A percentile compares a stretch with the other conserved stretches of the same genome.
Conservation (phyloP, 345 rosid species). For the Eutrema japonicum region DNA sequence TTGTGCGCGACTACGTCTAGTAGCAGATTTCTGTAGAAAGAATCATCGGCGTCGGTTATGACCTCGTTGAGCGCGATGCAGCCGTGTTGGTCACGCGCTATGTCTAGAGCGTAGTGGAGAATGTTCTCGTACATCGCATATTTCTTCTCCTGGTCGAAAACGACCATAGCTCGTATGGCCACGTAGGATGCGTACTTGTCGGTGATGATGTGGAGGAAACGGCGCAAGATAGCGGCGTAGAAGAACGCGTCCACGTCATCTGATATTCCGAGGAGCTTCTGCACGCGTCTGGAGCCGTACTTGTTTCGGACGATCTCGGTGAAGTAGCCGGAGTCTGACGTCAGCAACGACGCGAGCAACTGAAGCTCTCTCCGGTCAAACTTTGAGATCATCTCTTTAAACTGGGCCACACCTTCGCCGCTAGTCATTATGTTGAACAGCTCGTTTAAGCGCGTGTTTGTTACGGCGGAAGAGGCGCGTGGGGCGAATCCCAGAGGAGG, state of each 20-base stretch:
- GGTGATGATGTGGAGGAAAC: constrained; percentile 22
- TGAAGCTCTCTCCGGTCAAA: not conserved
- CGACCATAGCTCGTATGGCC: constrained; percentile 29
- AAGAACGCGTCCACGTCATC: constrained; percentile 15
- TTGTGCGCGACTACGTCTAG: constrained; percentile 5
- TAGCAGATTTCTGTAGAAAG: not conserved
- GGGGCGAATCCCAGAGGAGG: constrained; percentile 26
- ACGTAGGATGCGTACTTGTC: constrained; percentile 28
- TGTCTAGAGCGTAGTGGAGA: constrained; percentile 9
- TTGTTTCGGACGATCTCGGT: not conserved
- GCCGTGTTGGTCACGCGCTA: constrained; percentile 18
- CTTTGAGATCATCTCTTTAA: not conserved
- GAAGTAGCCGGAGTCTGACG: constrained; percentile 29
- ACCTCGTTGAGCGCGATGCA: constrained; percentile 20
- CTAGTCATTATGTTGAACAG: constrained; percentile 26
- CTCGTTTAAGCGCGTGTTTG: not conserved
- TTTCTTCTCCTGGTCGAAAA: constrained; percentile 10
- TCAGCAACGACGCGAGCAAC: not conserved
- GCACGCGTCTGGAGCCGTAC: constrained; percentile 23
- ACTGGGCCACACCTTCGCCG: not conserved
- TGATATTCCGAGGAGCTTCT: constrained; percentile 28
- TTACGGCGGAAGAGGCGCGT: constrained; percentile 4
- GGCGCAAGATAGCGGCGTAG: constrained; percentile 21
- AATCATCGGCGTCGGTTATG: constrained; percentile 10
- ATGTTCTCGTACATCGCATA: not conserved